Base-by-base conservation (phyloP, 2,329 filamentous ascomycete species). In the Emericellopsis cladophorae region DNA sequence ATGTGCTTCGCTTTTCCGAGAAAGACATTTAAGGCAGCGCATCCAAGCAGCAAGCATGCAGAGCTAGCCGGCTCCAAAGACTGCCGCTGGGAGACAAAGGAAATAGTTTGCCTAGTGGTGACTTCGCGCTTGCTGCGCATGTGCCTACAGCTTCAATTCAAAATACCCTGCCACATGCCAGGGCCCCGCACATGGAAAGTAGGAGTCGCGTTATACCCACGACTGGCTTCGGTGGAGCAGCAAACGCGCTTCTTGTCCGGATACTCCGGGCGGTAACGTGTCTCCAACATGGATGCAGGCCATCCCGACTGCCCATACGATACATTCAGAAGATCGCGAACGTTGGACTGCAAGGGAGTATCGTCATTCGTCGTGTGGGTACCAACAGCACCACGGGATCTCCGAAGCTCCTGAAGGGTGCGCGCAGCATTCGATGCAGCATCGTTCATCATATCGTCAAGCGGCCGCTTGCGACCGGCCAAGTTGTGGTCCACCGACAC, bases 191-290 rank as follows among this genome's bases (percentile, higher is more conserved):
- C 12, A 46, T 39, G 3, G 36, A 22, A 36, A 68, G 62, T 49
- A 75, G 71, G 35, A 56, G 35, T 66, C 58, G 45, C 68, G 63
- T 45, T 61, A 51, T 70, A 70, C 33, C 62, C 58, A 44, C 60
- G 65, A 16, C 65, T 63, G 41, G 68, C 74, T 55, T 81, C 76
- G 12, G 72, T 65, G 36, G 76, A 72, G 59, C 76, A 83, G 62
- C 80, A 82, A 31, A 81, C 67, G 49, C 80, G 72, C 63, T 84
- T 84, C 46, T 73, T 66, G 48, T 70, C 66, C 36, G 67, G 61
- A 26, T 70, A 51, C 18, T 50, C 64, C 42, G 62, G 62, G 5
- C 15, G 10, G n/a, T 40, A 32, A n/a, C 36, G 15, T 9, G 31
- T 5, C 33, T 40, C 31, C 3, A 40, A 40, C n/a, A 56, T 52